Conservation (phyloP, 2,329 filamentous ascomycete genomes). For the Dendrostoma leiphaemia region DNA sequence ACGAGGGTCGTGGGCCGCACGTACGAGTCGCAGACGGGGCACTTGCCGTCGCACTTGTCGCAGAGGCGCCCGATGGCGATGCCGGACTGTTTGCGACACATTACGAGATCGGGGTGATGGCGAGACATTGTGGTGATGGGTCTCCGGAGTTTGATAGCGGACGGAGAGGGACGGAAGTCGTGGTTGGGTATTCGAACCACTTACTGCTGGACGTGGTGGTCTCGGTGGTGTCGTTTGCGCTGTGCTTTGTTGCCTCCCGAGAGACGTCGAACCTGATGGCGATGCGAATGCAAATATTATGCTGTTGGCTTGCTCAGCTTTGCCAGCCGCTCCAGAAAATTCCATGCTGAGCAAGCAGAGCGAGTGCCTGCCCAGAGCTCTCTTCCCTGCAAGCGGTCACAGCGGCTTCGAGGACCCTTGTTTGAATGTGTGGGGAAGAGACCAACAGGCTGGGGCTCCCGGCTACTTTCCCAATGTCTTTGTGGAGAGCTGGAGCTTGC, state of each 20-base stretch:
- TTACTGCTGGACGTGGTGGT: too few relatives aligned
- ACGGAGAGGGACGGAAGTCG: background rate
- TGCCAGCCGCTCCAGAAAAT: slow-evolving; percentile 7
- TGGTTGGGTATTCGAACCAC: background rate
- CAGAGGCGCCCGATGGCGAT: slow-evolving; percentile 98
- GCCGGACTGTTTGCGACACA: slow-evolving; percentile 98
- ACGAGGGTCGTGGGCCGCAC: slow-evolving; percentile 96
- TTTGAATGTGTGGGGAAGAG: background rate
- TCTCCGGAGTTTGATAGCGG: background rate
- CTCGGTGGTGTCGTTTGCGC: too few relatives aligned
- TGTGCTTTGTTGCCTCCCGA: too few relatives aligned
- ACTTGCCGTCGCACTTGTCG: slow-evolving; percentile 99
- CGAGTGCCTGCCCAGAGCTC: background rate
- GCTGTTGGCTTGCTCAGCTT: slow-evolving; percentile 3
- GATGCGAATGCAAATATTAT: background rate
- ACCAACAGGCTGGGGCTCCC: background rate
- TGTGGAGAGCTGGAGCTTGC: background rate
- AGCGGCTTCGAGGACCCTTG: background rate
- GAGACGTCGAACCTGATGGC: background rate
- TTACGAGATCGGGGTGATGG: slow-evolving; percentile 96
- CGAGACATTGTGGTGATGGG: slow-evolving; percentile 67
- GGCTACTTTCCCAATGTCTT: background rate
- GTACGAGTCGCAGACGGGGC: slow-evolving; percentile 98
- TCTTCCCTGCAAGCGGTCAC: background rate
- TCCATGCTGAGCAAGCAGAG: background rate